Conservation (phyloP, 345 rosid genomes). For the Capsella bursapastoris region DNA sequence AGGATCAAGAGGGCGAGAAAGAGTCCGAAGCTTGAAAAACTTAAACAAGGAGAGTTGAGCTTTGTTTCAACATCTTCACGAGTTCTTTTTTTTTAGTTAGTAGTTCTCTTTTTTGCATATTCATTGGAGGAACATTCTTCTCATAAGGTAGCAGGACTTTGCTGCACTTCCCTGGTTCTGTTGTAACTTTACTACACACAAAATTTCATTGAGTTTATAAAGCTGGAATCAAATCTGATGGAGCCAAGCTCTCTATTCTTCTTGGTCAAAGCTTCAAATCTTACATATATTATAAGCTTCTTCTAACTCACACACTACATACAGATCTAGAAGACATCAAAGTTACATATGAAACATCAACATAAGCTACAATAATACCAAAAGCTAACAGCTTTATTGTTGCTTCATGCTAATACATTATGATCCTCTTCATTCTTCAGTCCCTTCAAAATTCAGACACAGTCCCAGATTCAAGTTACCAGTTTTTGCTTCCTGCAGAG, state of each 20-base stretch:
- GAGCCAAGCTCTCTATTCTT: not conserved
- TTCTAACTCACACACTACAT: conserved; percentile 27
- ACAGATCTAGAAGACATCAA: conserved; percentile 22
- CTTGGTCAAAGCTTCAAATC: not conserved
- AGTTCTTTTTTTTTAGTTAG: not conserved
- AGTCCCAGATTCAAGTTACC: conserved; percentile 60
- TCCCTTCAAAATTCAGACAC: conserved; percentile 56
- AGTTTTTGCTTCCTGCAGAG: conserved; percentile 57
- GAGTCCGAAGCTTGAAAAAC: conserved; percentile 48
- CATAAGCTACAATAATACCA: conserved; percentile 19
- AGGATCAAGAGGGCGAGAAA: conserved; percentile 44
- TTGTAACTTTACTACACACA: conserved; percentile 24
- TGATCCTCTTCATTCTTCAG: conserved; percentile 42
- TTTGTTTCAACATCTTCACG: conserved; percentile 26
- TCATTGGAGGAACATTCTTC: conserved; percentile 34
- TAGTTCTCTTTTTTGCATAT: conserved; percentile 5
- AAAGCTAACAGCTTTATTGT: conserved; percentile 8
- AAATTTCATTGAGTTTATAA: not conserved
- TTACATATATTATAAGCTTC: conserved; percentile 19
- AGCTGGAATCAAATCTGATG: conserved; percentile 5
- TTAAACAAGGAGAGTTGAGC: conserved; percentile 5
- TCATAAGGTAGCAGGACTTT: conserved; percentile 25
- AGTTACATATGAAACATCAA: conserved; percentile 19
- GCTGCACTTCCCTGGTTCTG: conserved; percentile 31
- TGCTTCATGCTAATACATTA: conserved; percentile 17